phyloP scores from a whole-genome alignment of 1,284 basidiomycete species.

The Phellopilus nigrolimitatus region DNA sequence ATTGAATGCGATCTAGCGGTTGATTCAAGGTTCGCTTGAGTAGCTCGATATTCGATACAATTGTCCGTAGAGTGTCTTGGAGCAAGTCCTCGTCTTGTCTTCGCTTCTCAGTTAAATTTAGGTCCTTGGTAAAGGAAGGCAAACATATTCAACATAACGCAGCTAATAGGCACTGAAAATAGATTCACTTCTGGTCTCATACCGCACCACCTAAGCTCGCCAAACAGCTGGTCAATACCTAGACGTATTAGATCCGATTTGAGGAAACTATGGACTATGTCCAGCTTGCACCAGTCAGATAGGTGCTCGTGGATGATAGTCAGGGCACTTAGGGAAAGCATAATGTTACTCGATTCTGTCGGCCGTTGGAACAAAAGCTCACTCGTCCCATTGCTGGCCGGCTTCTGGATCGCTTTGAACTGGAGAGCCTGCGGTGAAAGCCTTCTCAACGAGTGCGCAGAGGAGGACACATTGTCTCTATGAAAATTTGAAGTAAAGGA shows the following conservation, averaged over 20 bases:
- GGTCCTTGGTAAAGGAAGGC: neutral
- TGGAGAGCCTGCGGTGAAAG: neutral
- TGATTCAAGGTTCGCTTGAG: neutral
- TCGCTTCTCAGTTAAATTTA: conserved; percentile 6
- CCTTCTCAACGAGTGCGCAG: conserved; percentile 1
- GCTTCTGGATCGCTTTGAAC: neutral
- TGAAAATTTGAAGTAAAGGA: neutral
- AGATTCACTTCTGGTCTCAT: neutral
- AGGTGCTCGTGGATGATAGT: neutral
- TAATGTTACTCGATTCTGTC: neutral
- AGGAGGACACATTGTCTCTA: conserved; percentile 2
- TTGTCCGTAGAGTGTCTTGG: neutral
- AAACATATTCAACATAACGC: neutral
- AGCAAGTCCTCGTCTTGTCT: conserved; percentile 3
- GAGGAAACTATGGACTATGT: neutral
- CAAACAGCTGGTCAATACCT: conserved; percentile 2
- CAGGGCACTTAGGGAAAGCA: neutral
- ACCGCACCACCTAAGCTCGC: conserved; percentile 1
- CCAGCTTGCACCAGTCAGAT: neutral
- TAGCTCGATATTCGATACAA: neutral
- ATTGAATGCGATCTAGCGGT: neutral
- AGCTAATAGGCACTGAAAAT: neutral
- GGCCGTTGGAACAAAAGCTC: neutral
- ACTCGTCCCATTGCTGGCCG: conserved; percentile 7
- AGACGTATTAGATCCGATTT: conserved; percentile 1